A percentile compares a stretch with the other conserved stretches of the same genome.
Conservation (phyloP, 805 yeast species). For the Candida multigemmis region DNA sequence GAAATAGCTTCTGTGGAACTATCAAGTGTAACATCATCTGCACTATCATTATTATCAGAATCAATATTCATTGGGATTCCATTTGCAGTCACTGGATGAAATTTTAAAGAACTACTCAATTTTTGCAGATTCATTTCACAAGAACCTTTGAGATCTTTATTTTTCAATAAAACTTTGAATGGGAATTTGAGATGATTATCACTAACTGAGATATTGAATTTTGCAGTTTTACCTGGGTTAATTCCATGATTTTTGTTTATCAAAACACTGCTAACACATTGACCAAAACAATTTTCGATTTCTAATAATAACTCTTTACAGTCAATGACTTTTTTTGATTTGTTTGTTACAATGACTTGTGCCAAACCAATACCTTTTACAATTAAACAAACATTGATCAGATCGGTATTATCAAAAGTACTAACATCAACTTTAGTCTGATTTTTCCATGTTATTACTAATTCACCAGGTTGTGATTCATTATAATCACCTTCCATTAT, state of each 20-base stretch:
- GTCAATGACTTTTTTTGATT: constrained; percentile 13
- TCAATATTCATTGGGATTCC: no score
- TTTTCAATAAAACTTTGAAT: constrained; percentile 17
- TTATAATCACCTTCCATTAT: constrained; percentile 4
- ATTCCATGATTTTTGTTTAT: constrained; percentile 24
- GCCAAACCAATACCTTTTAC: constrained; percentile 23
- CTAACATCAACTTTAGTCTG: no score
- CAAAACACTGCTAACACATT: constrained; percentile 14
- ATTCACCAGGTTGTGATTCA: no score
- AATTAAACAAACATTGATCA: constrained; percentile 12
- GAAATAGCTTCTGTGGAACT: no score
- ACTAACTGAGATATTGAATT: constrained; percentile 22
- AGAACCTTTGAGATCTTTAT: constrained; percentile 8
- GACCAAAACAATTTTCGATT: constrained; percentile 19
- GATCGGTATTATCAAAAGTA: constrained; percentile 3
- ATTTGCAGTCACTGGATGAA: no score
- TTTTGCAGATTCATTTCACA: constrained; percentile 13
- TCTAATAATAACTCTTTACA: constrained; percentile 20
- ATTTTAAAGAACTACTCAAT: constrained; percentile 12
- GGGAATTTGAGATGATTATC: constrained; percentile 25
- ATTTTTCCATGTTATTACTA: no score
- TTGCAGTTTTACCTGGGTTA: constrained; percentile 17
- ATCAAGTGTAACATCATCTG: constrained; percentile 3
- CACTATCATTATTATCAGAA: constrained; percentile 2
- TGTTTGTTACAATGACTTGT: constrained; percentile 21